Evolutionary conservation across 176 grass and related monocot species (phyloP).

Genomic region (Zoysia pacifica): DNA sequence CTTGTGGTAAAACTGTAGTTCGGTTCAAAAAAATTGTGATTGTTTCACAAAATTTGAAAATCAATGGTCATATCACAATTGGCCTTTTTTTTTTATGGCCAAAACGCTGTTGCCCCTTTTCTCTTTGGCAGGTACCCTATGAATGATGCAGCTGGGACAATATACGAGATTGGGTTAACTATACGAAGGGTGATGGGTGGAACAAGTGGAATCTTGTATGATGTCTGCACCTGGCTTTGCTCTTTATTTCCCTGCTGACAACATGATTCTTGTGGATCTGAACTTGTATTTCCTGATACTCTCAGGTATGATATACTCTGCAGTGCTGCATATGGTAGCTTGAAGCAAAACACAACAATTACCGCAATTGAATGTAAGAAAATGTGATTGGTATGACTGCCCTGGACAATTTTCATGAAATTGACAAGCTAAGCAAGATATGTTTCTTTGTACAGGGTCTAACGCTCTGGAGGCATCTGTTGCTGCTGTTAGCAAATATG

Average conservation of each 20-base stretch:
- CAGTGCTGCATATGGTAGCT: constrained; percentile 95
- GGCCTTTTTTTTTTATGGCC: too few species aligned
- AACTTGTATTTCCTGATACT: constrained; percentile 33
- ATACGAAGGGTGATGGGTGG: constrained; percentile 93
- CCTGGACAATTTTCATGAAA: constrained; percentile 8
- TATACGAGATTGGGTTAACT: constrained; percentile 89
- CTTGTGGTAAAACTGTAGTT: too few species aligned
- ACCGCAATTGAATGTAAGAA: constrained; percentile 82
- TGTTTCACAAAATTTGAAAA: too few species aligned
- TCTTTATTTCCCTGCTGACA: constrained; percentile 17
- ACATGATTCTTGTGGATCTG: constrained; percentile 25
- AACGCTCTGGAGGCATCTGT: constrained; percentile 80
- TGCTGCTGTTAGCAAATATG: constrained; percentile 95
- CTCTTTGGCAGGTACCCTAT: constrained; percentile 74
- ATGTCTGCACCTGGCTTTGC: neutral
- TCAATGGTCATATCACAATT: too few species aligned
- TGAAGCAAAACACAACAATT: constrained; percentile 68
- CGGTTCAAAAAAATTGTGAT: too few species aligned
- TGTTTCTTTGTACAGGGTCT: constrained; percentile 58
- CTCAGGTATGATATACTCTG: constrained; percentile 94
- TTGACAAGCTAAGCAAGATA: constrained; percentile 14
- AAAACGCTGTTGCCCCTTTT: too few species aligned
- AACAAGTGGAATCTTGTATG: constrained; percentile 99
- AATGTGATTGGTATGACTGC: constrained; percentile 5
- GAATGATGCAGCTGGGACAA: constrained; percentile 93